phyloP scores from a whole-genome alignment of 176 grass and related monocot genomes.

The Alloteropsis semialata region DNA sequence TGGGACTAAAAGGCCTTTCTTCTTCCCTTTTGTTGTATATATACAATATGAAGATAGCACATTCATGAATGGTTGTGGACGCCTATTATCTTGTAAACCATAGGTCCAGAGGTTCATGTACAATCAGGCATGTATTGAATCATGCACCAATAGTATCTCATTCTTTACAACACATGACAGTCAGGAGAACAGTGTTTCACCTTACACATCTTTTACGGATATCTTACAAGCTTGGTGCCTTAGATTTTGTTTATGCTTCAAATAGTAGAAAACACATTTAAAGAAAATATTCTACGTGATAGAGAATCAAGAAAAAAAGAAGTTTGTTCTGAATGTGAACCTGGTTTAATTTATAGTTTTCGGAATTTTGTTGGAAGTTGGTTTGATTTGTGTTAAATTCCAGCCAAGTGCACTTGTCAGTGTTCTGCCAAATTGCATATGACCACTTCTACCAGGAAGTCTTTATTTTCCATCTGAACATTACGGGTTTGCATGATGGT shows the following conservation, averaged over 20 bases:
- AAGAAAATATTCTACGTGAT: slow-evolving; percentile 5
- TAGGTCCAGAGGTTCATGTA: neutral
- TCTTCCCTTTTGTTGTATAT: neutral
- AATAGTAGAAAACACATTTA: neutral
- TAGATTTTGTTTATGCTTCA: neutral
- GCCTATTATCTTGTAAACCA: neutral
- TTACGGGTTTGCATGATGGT: neutral
- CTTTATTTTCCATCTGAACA: slow-evolving; percentile 18
- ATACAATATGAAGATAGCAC: neutral
- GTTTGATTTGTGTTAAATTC: neutral
- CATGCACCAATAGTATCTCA: neutral
- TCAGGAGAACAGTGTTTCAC: neutral
- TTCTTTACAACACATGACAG: neutral
- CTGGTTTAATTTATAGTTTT: neutral
- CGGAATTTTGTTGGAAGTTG: neutral
- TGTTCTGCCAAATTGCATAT: slow-evolving; percentile 1
- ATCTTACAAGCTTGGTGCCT: neutral
- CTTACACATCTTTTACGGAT: slow-evolving; percentile 11
- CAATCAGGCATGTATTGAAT: neutral
- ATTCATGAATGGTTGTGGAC: slow-evolving; percentile 11
- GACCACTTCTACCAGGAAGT: neutral
- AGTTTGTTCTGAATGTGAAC: neutral
- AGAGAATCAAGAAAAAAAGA: neutral
- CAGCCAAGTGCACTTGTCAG: neutral
- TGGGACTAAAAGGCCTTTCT: neutral